Evolutionary conservation across 139 green algal species (phyloP), one percentile per base, ranked within the genome.

Genomic region (Eudorina sp.): DNA sequence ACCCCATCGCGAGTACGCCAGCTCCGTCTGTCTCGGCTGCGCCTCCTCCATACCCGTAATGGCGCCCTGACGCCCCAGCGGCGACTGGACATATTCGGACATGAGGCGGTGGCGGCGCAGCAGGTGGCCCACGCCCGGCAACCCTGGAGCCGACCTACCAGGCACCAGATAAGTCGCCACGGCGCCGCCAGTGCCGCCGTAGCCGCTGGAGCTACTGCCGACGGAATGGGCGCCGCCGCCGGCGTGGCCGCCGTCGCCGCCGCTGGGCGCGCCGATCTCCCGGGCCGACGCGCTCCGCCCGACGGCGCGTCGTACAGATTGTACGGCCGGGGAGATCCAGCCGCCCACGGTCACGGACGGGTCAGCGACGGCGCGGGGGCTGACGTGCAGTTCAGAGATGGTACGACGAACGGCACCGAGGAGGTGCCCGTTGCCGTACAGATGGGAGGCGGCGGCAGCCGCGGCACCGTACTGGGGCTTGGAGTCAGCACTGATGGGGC

Each of bases 1-100:
- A 58, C 13, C 13, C 66, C n/a, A 29, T 34, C 38, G 25, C 41
- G 3, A 1, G 43, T 41, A 60, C 72, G 43, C 41, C 45, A 11
- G 29, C 45, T 62, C 46, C 45, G 45, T 13, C 74, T n/a, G 29
- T 29, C 4, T 21, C 46, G 27, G 25, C 45, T 14, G 36, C 25
- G 19, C 7, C 29, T 75, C 66, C 66, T 75, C 66, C 66, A 48
- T 48, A 31, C n/a, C 9, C 29, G 66, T 29, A 45, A 16, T 9
- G 3, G 43, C 29, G 19, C 46, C 40, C 55, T 70, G 21, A 16
- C 80, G 80, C 3, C 80, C 36, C 3, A 86, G 80, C 58, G 80
- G 80, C 14, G 80, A 86, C 80, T 86, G 80, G 3, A 86, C 60
- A 13, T 86, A 86, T 41, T 64, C 60, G 16, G 27, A 18, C 14